Evolutionary conservation across 176 grass and related monocot genomes (phyloP), one percentile per base, ranked within the genome.

Genomic region (Dendrocalamus sinicus): DNA sequence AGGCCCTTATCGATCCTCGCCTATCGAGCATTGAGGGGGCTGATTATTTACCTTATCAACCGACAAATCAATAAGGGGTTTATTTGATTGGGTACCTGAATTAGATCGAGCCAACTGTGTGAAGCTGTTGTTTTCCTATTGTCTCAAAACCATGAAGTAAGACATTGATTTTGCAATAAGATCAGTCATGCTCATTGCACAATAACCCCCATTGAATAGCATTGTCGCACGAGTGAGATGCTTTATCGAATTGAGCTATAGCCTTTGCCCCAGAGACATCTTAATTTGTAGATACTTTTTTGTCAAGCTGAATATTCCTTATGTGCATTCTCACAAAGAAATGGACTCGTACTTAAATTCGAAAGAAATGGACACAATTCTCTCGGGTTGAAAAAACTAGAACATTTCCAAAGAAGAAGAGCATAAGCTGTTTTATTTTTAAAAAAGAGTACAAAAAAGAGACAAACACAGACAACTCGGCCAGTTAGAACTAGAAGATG

Each of bases 401-500:
- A 72, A 40, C 9, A 59, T 20, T 4, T 30, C 6, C 37, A 39
- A 39, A 39, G 37, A 39, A 39, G 37, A 5, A 39, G 37, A 39
- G 37, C 37, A 39, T 39, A 39, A 39, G 37, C 37, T 39, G 5
- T 5, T 39, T 39, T 35, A 3, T 35, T 35, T 35, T 2, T 37
- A 39, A 39, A 39, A 39, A 39, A 39, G 58, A 48, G 58, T n/a
- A 40, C 9, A 47, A n/a, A 67, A 12, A 61, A 7, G 23, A 32
- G 16, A 60, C 35, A 80, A 58, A 19, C 51, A 24, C 19, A 19
- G 70, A 69, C 60, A 75, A 37, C 8, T 47, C 22, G 48, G 72
- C 70, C 71, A 76, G 72, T 69, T 48, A 47, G 86, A 88, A 88
- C 83, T 90, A 86, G 78, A 53, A 63, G 12, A 88, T 62, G 81